A percentile compares a stretch with the other conserved stretches of the same genome.
Conservation (phyloP, 2,329 filamentous ascomycete genomes). For the Pseudocercospora fijiensis region DNA sequence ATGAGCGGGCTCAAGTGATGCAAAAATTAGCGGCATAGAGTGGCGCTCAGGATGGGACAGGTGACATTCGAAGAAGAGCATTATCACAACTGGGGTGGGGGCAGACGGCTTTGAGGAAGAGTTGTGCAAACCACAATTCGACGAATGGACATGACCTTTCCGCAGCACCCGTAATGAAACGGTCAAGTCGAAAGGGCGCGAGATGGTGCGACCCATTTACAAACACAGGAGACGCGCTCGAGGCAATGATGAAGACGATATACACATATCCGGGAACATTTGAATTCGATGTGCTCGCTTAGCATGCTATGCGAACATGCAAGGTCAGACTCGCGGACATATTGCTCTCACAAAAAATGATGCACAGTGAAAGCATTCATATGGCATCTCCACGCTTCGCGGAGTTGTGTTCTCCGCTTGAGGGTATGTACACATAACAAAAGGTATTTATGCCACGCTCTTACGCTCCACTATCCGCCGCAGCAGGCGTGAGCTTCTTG, state of each 20-base stretch:
- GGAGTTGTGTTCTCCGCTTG: background rate
- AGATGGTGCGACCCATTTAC: background rate
- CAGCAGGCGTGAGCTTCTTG: conserved; percentile 30
- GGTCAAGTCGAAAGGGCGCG: background rate
- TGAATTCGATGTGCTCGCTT: too few species aligned
- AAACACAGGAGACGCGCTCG: background rate
- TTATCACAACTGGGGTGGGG: background rate
- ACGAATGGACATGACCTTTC: background rate
- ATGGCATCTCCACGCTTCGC: background rate
- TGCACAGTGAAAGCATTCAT: background rate
- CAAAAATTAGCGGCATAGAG: conserved; percentile 17
- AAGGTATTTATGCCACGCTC: conserved; percentile 3
- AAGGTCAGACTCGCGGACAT: background rate
- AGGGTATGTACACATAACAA: conserved; percentile 18
- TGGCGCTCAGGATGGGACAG: conserved; percentile 14
- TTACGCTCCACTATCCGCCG: conserved; percentile 19
- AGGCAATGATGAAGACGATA: background rate
- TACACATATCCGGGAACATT: background rate
- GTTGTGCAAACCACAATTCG: background rate
- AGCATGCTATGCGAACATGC: background rate
- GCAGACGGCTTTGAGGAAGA: background rate
- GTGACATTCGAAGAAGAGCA: background rate
- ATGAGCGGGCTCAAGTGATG: conserved; percentile 7
- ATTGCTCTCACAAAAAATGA: background rate
- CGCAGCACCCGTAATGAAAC: background rate